Percentiles rank a stretch among this genome's conserved stretches.
phyloP scores from a whole-genome alignment of 805 yeast species.

The Wickerhamomyces strasburgensis region DNA sequence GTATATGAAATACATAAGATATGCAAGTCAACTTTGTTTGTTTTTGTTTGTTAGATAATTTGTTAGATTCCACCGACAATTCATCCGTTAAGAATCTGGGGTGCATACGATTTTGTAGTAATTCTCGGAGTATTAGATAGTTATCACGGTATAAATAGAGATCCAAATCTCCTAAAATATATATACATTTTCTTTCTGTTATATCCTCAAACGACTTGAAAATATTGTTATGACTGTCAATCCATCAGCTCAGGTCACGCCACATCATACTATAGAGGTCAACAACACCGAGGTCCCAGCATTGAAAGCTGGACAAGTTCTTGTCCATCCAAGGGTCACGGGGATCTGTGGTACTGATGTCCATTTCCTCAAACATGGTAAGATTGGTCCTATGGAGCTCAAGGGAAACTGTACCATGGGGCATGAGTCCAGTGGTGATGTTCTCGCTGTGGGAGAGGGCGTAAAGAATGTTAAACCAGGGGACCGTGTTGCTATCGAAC shows the following conservation, averaged over 20 bases:
- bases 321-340: slow-evolving; percentile 39
- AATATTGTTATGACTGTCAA: no score
- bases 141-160: no score
- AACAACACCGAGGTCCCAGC: slow-evolving; percentile 13
- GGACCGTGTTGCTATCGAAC: slow-evolving; percentile 47
- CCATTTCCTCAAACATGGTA: slow-evolving; percentile 64
- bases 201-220: no score
- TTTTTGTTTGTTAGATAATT: no score
- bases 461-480: slow-evolving; percentile 42
- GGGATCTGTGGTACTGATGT: slow-evolving; percentile 77
- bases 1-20: no score
- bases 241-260: slow-evolving; percentile 21
- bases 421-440: slow-evolving; percentile 43
- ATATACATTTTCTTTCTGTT: no score
- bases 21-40: no score
- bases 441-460: slow-evolving; percentile 44
- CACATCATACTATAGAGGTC: slow-evolving; percentile 18
- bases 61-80: no score
- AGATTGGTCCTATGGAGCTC: slow-evolving; percentile 45
- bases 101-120: no score
- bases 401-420: slow-evolving; percentile 35
- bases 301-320: slow-evolving; percentile 14
- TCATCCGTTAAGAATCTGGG: no score
- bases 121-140: no score
- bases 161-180: no score